These are phyloP conservation scores for Curvularia eragrostidis DNA, from an alignment of 2,329 filamentous ascomycete genomes.

Conservation along the genomic window DNA sequence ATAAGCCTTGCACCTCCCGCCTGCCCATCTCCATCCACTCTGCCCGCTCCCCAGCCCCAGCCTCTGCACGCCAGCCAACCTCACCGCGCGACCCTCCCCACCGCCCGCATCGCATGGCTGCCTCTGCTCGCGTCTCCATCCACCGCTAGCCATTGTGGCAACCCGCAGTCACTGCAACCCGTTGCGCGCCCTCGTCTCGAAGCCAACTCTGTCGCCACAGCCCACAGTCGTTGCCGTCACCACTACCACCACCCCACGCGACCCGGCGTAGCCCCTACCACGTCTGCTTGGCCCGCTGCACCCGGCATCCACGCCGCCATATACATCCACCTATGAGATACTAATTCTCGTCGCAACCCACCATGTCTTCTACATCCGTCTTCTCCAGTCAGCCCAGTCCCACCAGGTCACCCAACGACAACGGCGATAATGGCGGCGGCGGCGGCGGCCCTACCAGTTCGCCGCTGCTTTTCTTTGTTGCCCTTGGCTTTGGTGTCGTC, in stretches of 20 bases:
- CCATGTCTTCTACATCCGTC: constrained; percentile 17
- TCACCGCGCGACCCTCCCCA: constrained; percentile 18
- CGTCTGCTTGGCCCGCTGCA: constrained; percentile 9
- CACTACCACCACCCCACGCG: constrained; percentile 18
- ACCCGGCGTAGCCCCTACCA: background rate
- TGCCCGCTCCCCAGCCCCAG: background rate
- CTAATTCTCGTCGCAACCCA: constrained; percentile 9
- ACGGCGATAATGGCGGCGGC: constrained; percentile 42
- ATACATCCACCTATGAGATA: constrained; percentile 17
- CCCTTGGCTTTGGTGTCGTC: constrained; percentile 94
- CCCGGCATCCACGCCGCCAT: constrained; percentile 1
- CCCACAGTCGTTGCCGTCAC: constrained; percentile 36
- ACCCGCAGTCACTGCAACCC: constrained; percentile 19
- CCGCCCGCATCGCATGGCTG: constrained; percentile 35
- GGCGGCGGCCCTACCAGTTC: constrained; percentile 67
- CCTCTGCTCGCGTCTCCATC: constrained; percentile 18
- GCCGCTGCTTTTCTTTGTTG: constrained; percentile 89
- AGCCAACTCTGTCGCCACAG: constrained; percentile 27
- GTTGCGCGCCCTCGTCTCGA: constrained; percentile 1
- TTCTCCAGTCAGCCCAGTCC: constrained; percentile 10
- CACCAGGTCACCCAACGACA: constrained; percentile 9
- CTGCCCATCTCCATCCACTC: background rate
- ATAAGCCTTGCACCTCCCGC: background rate
- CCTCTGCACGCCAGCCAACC: constrained; percentile 2
- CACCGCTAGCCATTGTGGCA: constrained; percentile 28